Evolutionary conservation across 768 basidiomycete genomes (phyloP), one percentile per base, ranked within the genome.

Genomic region (Piloderma croceum): DNA sequence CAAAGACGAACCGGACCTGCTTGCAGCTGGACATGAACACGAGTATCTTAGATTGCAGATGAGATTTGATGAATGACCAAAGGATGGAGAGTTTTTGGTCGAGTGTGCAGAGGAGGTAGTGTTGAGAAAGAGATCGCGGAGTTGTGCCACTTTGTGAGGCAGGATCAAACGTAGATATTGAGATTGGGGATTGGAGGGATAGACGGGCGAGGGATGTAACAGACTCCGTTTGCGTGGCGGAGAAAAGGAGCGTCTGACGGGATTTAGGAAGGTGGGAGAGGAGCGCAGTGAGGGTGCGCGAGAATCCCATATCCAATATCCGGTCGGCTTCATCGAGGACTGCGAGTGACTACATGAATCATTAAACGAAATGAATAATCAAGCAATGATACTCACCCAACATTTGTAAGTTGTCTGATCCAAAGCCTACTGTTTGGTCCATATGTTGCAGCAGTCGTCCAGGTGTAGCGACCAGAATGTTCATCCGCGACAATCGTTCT

Each of bases 261-360:
- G 81, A 77, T 64, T 81, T 83, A 0, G 94, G 90, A 12, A 98
- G 81, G 56, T 98, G 91, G 0, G 77, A 77, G n/a, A 98, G 73
- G 38, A 97, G 82, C 4, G 94, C 94, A 19, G 90, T 79, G 3
- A 98, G 68, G 0, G 93, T 90, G 29, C 80, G 79, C 13, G 86
- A 70, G 61, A 98, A 98, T 5, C 94, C 94, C 85, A 97, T 89
- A 60, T 98, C 94, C 15, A 98, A 76, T 36, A 97, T 89, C 17
- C 94, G 80, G 57, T 97, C 94, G 7, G 94, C 94, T 70, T 98
- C 94, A 53, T 98, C 94, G 24, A 98, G 79, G 4, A 97, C 91
- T 92, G 48, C 9, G 31, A 15, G 7, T 15, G 32, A 39, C 31
- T 38, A 6, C 15, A 3, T 3, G 40, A 4, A 11, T 27, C 36